Base-by-base conservation (phyloP, 1,284 basidiomycete genomes). In the Wallemia hederae region DNA sequence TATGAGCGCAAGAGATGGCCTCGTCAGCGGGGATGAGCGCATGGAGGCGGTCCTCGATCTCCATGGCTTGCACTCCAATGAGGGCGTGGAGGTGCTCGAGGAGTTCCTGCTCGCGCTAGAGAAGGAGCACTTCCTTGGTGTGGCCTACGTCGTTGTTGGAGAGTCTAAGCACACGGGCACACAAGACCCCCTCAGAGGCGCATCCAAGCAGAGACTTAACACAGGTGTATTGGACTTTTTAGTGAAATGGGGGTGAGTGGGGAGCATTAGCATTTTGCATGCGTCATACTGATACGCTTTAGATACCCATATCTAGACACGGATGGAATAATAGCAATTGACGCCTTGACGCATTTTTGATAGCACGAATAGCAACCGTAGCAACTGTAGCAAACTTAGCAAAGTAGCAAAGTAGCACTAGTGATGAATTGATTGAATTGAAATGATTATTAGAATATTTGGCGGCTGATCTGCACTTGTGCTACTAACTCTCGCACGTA, bases 91-190 rank as follows among this genome's bases (percentile, higher is more conserved):
- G 65, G 81, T 96, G 27, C 70, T 91, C 63, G 89, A 94, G 67
- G 81, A 86, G 66, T 97, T 94, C 69, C 74, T 98, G 65, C 77
- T 85, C 62, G 78, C 83, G 19, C 61, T 68, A 55, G 65, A 66
- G 34, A 60, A 60, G 17, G 66, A 68, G 49, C 59, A 63, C 24
- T 65, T 65, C 57, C n/a, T 26, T 64, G 85, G 91, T 78, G 22
- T 71, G 55, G 69, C 68, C 0, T 98, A 85, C 69, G 72, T 89
- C 25, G 78, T 97, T 29, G 86, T 97, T 2, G 92, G 94, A 11
- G 88, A 94, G 70, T 89, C 91, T 70, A 91, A 89, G 71, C 92
- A 97, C 69, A 89, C 86, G 1, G 90, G 86, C 1, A 83, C 80
- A 27, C 85, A 90, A 67, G 86, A 90, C 67, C 73, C 78, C 17